Base-by-base conservation (phyloP, 2,329 filamentous ascomycete species). In the Sporothrix luriei region DNA sequence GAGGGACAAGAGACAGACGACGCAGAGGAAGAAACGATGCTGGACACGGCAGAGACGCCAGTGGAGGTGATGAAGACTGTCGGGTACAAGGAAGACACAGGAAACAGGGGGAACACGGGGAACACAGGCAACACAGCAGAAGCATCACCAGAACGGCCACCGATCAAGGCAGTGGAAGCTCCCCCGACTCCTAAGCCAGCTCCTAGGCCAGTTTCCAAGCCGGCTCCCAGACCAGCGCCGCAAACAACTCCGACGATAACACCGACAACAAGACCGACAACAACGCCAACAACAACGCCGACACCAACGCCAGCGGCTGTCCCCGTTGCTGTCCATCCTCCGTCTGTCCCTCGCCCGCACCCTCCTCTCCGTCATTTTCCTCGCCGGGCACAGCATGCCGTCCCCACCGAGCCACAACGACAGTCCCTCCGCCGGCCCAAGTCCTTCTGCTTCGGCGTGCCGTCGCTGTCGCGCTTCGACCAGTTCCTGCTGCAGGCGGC, bases 401-500 rank as follows among this genome's bases (percentile, higher is more conserved):
- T n/a, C 11, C 1, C 59, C 21, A 24, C 43, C 43, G 9, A 43
- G 13, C 21, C 19, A 33, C n/a, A 49, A 49, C n/a, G n/a, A 29
- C 33, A 21, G 4, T 4, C 14, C 21, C 51, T 64, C 2, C 49
- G 55, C 14, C 51, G 51, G 6, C 49, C 16, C n/a, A 33, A 54
- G 16, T 70, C 69, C 3, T 65, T 70, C 21, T 55, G 43, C n/a
- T 29, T 33, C 7, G 24, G 14, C 7, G 24, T 21, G 5, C 51
- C 24, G 2, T 11, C 21, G 7, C 13, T 66, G 21, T 66, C 69
- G 0, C 66, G 69, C 1, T 55, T 69, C 19, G 66, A 71, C 33
- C 54, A 29, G 1, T 71, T 71, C 40, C 46, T 71, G 13, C 19
- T 61, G 21, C 51, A 40, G 1, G 69, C 66, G 6, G 54, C 66